Base-by-base conservation (phyloP, 2,329 filamentous ascomycete genomes). In the Talaromyces sp. region DNA sequence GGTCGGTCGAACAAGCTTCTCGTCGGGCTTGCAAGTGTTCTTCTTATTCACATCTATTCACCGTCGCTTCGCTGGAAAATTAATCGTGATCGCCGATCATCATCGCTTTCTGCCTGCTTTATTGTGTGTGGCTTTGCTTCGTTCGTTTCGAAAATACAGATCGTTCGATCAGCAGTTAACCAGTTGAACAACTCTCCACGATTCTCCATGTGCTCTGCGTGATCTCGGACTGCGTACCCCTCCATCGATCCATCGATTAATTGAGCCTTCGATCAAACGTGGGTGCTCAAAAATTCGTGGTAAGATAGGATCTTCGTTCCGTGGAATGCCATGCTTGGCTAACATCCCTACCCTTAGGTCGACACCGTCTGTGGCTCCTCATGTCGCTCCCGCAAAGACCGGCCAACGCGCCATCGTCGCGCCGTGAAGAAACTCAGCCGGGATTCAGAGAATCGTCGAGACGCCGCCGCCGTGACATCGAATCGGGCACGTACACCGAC, bases 401-500 rank as follows among this genome's bases (percentile, higher is more conserved):
- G 61, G 85, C 86, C 70, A 83, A 83, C 66, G 82, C 80, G 60
- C 82, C 83, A 66, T 82, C 86, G 64, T 56, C 60, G 49, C 81
- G 81, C 59, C 83, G 83, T 68, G 85, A 88, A 66, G 83, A 85
- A 59, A 68, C 70, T 63, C 81, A 84, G 69, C 83, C 80, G 69
- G 79, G 84, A 61, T 91, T 90, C 74, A 84, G 88, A 67, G 86
- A 87, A 65, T 88, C 89, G 50, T 83, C 85, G 27, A 85, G 86
- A 58, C 85, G 89, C 69, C 86, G 88, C 61, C 84, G 86, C 54
- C 82, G 83, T 60, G 90, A 96, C 71, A 79, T 90, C 68, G 91
- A 96, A 73, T 80, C 86, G 41, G 86, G 84, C 59, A 73, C 73
- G 19, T 77, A 80, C 63, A 69, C 68, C 57, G 75, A 78, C 50